These are phyloP conservation scores for Saccharum spontaneum DNA, from an alignment of 176 grass and related monocot genomes.

Conservation along the genomic window DNA sequence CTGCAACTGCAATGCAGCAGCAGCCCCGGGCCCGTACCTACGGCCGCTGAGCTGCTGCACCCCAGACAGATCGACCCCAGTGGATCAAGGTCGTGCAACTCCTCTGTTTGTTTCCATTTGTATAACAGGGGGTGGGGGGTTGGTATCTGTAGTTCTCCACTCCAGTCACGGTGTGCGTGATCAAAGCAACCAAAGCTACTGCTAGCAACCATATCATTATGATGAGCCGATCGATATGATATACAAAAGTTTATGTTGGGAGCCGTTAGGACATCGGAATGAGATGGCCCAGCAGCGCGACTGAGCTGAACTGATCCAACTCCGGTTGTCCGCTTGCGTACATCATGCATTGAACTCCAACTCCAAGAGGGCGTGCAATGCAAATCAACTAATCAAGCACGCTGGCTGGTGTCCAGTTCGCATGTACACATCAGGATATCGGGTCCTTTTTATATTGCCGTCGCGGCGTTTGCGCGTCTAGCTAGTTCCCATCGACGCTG, in stretches of 20 bases:
- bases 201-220: too few species aligned
- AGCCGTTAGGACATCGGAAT: not conserved
- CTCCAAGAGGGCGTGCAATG: not conserved
- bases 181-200: not conserved
- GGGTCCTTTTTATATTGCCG: too few species aligned
- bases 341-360: not conserved
- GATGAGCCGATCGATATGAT: too few species aligned
- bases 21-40: not conserved
- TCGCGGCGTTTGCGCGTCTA: not conserved
- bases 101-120: not conserved
- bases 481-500: not conserved
- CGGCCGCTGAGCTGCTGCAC: slow-evolving; percentile 7
- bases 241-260: too few species aligned
- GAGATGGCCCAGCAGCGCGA: not conserved
- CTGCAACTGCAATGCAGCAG: not conserved
- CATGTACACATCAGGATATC: not conserved
- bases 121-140: not conserved
- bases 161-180: not conserved
- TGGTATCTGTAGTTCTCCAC: slow-evolving; percentile 11
- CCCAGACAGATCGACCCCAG: not conserved
- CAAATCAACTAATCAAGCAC: not conserved
- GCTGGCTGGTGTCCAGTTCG: not conserved
- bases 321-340: too few species aligned
- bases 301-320: not conserved
- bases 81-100: not conserved